A percentile compares a stretch with the other conserved stretches of the same genome.
These are phyloP conservation scores for Closterium sp. DNA, from an alignment of 139 green algal species.

Conservation along the genomic window DNA sequence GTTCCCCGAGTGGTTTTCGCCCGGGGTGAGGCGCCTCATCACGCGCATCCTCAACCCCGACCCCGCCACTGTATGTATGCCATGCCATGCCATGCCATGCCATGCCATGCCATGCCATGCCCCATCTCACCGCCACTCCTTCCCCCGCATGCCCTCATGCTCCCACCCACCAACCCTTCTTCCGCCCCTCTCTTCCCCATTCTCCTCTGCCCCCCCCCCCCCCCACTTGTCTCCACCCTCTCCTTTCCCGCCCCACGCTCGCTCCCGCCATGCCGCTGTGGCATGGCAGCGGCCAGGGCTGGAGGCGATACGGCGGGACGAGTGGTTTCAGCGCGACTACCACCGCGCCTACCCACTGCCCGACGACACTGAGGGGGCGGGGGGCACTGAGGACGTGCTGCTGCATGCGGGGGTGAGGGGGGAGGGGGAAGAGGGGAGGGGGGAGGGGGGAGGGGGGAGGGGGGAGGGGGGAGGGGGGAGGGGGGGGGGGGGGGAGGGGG, in stretches of 20 bases:
- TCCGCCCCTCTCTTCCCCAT: background rate
- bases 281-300: conserved; percentile 5
- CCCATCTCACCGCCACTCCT: background rate
- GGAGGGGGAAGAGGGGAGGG: background rate
- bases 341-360: background rate
- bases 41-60: conserved; percentile 25
- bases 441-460: background rate
- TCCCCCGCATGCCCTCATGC: background rate
- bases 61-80: conserved; percentile 4
- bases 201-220: background rate
- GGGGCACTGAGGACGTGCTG: background rate
- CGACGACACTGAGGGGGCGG: background rate
- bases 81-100: background rate
- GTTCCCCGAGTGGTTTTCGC: conserved; percentile 30
- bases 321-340: conserved; percentile 38
- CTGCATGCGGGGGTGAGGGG: background rate
- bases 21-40: conserved; percentile 13
- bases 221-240: background rate
- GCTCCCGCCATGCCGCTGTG: background rate
- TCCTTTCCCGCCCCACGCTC: background rate
- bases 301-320: conserved; percentile 8
- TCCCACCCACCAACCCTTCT: background rate
- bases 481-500: background rate
- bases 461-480: background rate
- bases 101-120: background rate